Base-by-base conservation (phyloP, 192 early-diverging fungal genomes). In the Chytriomyces hyalinus region DNA sequence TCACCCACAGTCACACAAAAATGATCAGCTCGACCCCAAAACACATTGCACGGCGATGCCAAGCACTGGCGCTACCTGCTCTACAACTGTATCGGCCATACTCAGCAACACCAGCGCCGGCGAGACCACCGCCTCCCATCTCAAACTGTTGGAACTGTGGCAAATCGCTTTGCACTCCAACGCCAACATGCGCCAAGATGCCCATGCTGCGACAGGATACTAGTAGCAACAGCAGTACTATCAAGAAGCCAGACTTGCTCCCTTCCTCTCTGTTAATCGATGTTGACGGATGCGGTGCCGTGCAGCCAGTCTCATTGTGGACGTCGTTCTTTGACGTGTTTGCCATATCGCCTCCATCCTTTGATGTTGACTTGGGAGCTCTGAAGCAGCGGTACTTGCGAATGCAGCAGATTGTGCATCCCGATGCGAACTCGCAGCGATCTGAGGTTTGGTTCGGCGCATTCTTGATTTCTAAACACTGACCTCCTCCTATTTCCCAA, bases 381-480 rank as follows among this genome's bases (percentile, higher is more conserved):
- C 81, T 97, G 69, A 83, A 91, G 48, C 80, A 73, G 61, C 83
- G 85, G 28, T 97, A 95, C 78, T 80, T 96, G 24, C 79, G 53
- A 63, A 81, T 95, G 53, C 96, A 97, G 82, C 93, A 93, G 85
- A 77, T 73, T 0, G 91, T 94, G 8, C 96, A 97, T 79, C 96
- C 96, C 2, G 96, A 97, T 79, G 91, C 90, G 53, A 94, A 87
- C 66, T 86, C 91, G 11, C 85, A 89, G 6, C 87, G 86, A 76
- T 80, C 82, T 15, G 76, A 85, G 77, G 90, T 90, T 82, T 72
- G 80, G 72, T 8, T 0, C 20, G 51, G 2, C 24, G 53, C 59
- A 20, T 47, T 53, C 28, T 28, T 71, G 24, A 22, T 57, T 26
- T 28, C 45, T 67, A 46, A 24, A 36, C 11, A 28, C 17, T 36